Evolutionary conservation across 2,329 filamentous ascomycete species (phyloP), one percentile per base, ranked within the genome.

Genomic region (Fonsecaea erecta): DNA sequence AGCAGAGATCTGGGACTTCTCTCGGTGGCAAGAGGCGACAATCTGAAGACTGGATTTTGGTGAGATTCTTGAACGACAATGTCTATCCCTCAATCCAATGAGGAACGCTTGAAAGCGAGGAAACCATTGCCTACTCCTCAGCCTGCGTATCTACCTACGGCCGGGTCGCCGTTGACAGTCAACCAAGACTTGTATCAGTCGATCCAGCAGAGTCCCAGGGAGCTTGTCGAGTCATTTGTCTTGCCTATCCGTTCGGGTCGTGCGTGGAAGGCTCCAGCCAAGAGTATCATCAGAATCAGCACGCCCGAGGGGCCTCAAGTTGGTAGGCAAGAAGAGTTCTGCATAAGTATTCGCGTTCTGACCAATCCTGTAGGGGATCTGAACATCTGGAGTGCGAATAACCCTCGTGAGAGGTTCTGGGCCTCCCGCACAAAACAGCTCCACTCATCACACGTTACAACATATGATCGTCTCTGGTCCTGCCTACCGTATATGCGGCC

Each of bases 331-430:
- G 9, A 16, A 11, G 32, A 37, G 26, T 43, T n/a, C 16, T 28
- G 21, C 8, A 12, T 24, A 16, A 26, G 6, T 3, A 21, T 18
- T 64, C 43, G 34, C 1, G n/a, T 21, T 54, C 46, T 66, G 16
- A 63, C 55, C 48, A 34, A 48, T 46, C n/a, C 8, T 32, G 53
- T 37, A 71, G 90, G 91, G 60, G 92, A 95, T 72, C 79, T 95
- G 18, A 96, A 96, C 75, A 84, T 95, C 71, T 96, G 90, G 90
- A 91, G 90, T 71, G 82, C 83, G 4, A 79, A 88, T 68, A 93
- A 95, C 75, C 89, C 91, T 0, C 85, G 90, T 14, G 92, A 96
- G 75, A 84, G 87, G 48, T 92, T 96, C 80, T 96, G 91, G 92
- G 91, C 92, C 0, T 83, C 86, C 0, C 85, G 92, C 40, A 95